A percentile compares a stretch with the other conserved stretches of the same genome.
phyloP scores from a whole-genome alignment of 129 eudicot species.

The Pittosporum tobira region DNA sequence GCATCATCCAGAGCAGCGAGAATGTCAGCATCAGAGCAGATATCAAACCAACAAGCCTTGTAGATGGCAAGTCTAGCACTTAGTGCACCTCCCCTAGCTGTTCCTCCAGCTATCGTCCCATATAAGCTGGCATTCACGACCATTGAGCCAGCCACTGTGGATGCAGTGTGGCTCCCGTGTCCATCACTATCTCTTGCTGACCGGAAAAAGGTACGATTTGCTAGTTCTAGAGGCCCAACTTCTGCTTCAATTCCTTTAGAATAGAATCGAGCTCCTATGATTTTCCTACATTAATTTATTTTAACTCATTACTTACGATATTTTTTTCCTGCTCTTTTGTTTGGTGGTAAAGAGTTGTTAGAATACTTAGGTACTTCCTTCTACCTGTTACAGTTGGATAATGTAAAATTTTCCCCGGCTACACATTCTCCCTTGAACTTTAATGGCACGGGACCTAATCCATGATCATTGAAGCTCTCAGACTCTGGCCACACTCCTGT shows the following conservation, averaged over 20 bases:
- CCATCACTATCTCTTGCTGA: conserved; percentile 57
- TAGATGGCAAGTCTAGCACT: conserved; percentile 60
- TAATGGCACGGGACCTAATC: conserved; percentile 47
- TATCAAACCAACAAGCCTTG: conserved; percentile 57
- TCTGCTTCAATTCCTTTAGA: conserved; percentile 41
- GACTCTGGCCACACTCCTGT: conserved; percentile 77
- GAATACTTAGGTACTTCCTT: no score
- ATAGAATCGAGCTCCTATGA: conserved; percentile 65
- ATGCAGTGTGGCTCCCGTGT: conserved; percentile 60
- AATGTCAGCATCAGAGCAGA: conserved; percentile 52
- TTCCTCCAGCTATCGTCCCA: conserved; percentile 52
- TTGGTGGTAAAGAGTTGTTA: no score
- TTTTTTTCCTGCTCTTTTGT: no score
- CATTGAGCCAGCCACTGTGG: conserved; percentile 58
- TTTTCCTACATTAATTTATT: conserved; percentile 57
- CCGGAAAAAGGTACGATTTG: conserved; percentile 31
- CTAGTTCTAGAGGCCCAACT: conserved; percentile 40
- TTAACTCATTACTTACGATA: no score
- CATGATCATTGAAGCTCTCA: conserved; percentile 48
- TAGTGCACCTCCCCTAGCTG: conserved; percentile 60
- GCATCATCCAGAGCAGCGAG: conserved; percentile 64
- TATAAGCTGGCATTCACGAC: conserved; percentile 32
- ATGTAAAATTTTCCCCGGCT: conserved; percentile 50
- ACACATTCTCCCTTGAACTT: conserved; percentile 56
- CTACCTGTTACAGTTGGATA: conserved; percentile 53